A percentile compares a stretch with the other conserved stretches of the same genome.
These are phyloP conservation scores for Taiozyma sp. DNA, from an alignment of 1,139 yeast species.

Conservation along the genomic window DNA sequence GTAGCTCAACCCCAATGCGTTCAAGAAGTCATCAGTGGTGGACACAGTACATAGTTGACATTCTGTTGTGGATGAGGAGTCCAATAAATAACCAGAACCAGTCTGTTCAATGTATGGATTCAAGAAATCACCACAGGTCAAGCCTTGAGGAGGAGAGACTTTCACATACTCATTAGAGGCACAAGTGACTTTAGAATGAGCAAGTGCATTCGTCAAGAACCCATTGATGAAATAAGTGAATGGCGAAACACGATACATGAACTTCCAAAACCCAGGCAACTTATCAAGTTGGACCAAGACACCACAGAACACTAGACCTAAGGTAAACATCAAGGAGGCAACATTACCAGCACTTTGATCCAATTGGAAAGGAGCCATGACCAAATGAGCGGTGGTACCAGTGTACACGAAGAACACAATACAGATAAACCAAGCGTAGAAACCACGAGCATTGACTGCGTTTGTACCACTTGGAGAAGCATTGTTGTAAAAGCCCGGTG, in stretches of 20 bases:
- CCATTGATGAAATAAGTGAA: conserved; percentile 53
- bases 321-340: conserved; percentile 55
- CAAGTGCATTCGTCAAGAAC: conserved; percentile 47
- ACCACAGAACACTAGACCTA: conserved; percentile 78
- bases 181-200: conserved; percentile 44
- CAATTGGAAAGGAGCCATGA: conserved; percentile 55
- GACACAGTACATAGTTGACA: conserved; percentile 49
- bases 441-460: conserved; percentile 54
- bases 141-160: conserved; percentile 44
- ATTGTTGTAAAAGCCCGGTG: conserved; percentile 62
- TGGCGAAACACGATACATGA: conserved; percentile 62
- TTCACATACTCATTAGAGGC: conserved; percentile 38
- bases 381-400: conserved; percentile 60
- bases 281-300: conserved; percentile 56
- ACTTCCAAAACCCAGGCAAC: conserved; percentile 57
- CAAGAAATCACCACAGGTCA: conserved; percentile 52
- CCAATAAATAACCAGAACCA: conserved; percentile 53
- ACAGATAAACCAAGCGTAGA: conserved; percentile 54
- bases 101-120: conserved; percentile 34
- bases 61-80: conserved; percentile 34
- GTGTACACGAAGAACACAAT: conserved; percentile 53
- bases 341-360: conserved; percentile 72
- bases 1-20: conserved; percentile 35
- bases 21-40: conserved; percentile 46
- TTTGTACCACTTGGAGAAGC: conserved; percentile 43